Evolutionary conservation across 1,139 yeast genomes (phyloP).

Genomic region (Saccharomycopsis crataegensis): DNA sequence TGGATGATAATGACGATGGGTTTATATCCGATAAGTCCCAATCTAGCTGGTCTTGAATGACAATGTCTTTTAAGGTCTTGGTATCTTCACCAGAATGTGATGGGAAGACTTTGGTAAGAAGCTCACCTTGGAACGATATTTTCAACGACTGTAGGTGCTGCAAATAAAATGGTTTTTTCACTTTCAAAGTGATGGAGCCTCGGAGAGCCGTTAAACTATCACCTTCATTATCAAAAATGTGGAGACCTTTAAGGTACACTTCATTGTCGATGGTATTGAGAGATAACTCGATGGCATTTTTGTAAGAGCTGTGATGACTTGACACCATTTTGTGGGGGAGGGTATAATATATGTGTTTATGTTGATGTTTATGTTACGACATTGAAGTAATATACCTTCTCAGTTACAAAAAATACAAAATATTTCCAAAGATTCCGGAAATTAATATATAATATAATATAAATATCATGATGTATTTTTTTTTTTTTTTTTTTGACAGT

Average conservation of each 20-base stretch:
- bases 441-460: too few species aligned
- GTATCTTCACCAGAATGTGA: not conserved
- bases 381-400: too few species aligned
- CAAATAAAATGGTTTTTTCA: not conserved
- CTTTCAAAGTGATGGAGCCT: constrained; percentile 1
- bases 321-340: too few species aligned
- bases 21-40: not conserved
- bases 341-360: too few species aligned
- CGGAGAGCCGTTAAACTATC: not conserved
- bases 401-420: too few species aligned
- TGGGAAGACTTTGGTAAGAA: not conserved
- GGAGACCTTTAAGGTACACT: constrained; percentile 5
- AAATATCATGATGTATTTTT: too few species aligned
- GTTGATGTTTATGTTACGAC: too few species aligned
- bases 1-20: not conserved
- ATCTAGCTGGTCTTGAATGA: not conserved
- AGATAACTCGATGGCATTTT: too few species aligned
- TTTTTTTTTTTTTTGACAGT: too few species aligned
- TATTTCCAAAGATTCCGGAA: too few species aligned
- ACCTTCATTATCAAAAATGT: constrained; percentile 1
- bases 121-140: not conserved
- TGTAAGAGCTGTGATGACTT: too few species aligned
- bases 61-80: not conserved
- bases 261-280: not conserved
- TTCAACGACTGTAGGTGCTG: not conserved